Evolutionary conservation across 345 rosid species (phyloP).

Genomic region (Capsella bursapastoris): DNA sequence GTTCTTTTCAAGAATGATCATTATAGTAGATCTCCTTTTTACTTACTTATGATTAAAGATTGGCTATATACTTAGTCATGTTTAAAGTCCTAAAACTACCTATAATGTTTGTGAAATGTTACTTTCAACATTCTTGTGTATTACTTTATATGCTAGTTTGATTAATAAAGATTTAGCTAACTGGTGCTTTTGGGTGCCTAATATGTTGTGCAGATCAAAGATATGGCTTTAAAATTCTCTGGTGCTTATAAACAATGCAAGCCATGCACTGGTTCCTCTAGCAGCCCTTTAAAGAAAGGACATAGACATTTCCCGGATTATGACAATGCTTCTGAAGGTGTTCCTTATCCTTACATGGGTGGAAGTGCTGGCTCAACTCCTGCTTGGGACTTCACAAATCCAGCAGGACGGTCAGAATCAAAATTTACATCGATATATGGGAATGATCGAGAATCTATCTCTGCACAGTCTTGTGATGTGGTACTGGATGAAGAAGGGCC

Average conservation of each 20-base stretch:
- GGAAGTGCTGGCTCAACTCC: slow-evolving; percentile 91
- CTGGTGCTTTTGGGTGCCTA: background rate
- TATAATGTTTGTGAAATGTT: background rate
- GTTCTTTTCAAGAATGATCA: slow-evolving; percentile 31
- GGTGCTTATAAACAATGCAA: slow-evolving; percentile 86
- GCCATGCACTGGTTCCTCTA: slow-evolving; percentile 80
- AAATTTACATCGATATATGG: slow-evolving; percentile 50
- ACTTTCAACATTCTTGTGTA: background rate
- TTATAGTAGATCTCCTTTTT: slow-evolving; percentile 25
- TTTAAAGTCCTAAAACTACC: background rate
- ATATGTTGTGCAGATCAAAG: slow-evolving; percentile 73
- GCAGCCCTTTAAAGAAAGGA: slow-evolving; percentile 69
- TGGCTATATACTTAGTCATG: slow-evolving; percentile 7
- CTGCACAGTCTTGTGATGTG: slow-evolving; percentile 70
- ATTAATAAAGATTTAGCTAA: background rate
- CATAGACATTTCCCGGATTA: slow-evolving; percentile 66
- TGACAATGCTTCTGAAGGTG: slow-evolving; percentile 79
- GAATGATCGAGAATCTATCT: slow-evolving; percentile 63
- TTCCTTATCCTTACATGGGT: slow-evolving; percentile 70
- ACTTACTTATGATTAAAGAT: slow-evolving; percentile 18
- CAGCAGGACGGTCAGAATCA: slow-evolving; percentile 52
- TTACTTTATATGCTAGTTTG: background rate
- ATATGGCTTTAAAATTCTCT: slow-evolving; percentile 86
- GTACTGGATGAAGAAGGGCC: slow-evolving; percentile 81
- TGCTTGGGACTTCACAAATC: slow-evolving; percentile 87